phyloP scores from a whole-genome alignment of 2,329 filamentous ascomycete genomes.

The Clonostachys rhizophaga region DNA sequence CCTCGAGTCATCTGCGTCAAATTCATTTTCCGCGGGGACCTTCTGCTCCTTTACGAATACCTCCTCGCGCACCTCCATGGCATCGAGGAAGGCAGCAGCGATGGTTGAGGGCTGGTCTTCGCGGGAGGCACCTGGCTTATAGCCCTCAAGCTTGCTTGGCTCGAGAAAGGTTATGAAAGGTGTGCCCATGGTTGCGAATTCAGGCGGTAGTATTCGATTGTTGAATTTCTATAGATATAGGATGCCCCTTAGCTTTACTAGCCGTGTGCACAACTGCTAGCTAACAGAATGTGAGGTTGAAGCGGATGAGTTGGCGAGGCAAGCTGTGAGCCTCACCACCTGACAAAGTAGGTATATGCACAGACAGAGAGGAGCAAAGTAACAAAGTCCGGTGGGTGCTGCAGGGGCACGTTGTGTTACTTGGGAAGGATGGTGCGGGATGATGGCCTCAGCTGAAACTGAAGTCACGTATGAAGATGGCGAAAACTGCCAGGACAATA shows the following conservation, averaged over 20 bases:
- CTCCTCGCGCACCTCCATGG: slow-evolving; percentile 55
- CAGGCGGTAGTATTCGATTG: too few species aligned
- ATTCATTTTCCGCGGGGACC: slow-evolving; percentile 61
- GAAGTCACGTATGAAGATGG: too few species aligned
- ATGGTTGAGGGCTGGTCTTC: slow-evolving; percentile 38
- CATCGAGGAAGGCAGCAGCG: slow-evolving; percentile 55
- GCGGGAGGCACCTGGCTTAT: slow-evolving; percentile 30
- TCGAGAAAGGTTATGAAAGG: slow-evolving; percentile 42
- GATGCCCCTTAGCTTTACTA: background rate
- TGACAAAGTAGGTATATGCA: too few species aligned
- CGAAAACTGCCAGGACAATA: too few species aligned
- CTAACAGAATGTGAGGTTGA: background rate
- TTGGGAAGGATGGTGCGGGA: too few species aligned
- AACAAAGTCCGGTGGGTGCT: too few species aligned
- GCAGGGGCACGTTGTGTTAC: too few species aligned
- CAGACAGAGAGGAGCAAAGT: too few species aligned
- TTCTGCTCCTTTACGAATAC: slow-evolving; percentile 60
- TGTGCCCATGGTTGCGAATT: slow-evolving; percentile 33
- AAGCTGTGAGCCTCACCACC: background rate
- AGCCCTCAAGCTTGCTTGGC: slow-evolving; percentile 44
- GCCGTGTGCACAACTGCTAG: background rate
- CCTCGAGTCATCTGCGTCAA: slow-evolving; percentile 74
- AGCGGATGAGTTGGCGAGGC: background rate
- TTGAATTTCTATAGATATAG: too few species aligned
- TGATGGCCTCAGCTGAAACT: too few species aligned